Base-by-base conservation (phyloP, 2,329 filamentous ascomycete species). In the Teratosphaeria pseudoeucalypti region DNA sequence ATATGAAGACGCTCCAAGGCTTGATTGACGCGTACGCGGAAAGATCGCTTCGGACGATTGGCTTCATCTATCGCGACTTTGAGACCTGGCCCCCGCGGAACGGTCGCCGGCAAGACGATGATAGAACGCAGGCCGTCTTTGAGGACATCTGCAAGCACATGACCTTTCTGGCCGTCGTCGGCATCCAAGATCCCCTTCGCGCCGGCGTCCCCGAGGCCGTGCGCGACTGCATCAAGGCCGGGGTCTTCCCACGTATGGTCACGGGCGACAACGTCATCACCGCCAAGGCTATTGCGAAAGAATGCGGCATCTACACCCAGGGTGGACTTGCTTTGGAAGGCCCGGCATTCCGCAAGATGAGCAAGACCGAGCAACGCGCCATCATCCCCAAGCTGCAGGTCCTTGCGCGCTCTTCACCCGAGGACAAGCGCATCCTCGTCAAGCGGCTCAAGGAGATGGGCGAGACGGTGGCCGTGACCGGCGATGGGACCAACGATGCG, bases 51-150 rank as follows among this genome's bases (percentile, higher is more conserved):
- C 84, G 91, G 63, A 95, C 91, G 1, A 95, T 96, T 66, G 89
- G 86, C 52, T 82, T 95, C 63, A 80, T 90, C 57, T 95, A 90
- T 74, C 87, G 85, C 59, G 91, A 96, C 67, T 95, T 94, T 65
- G 83, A 89, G 27, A 62, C 65, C 11, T 88, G 91, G 91, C 91
- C 92, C 29, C 90, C 90, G 4, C 82, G 78, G 61, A 80, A 81
- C 55, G 82, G 81, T 16, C 82, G 77, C 52, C 79, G 74, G 34
- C 72, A 79, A 34, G 82, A 86, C 62, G 85, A 87, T 61, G 84
- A 88, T 65, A 71, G 77, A 7, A 80, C 79, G 26, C 81, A 86
- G 60, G 85, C 83, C 19, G 77, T 85, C 4, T 88, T 92, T 61
- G 82, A 85, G 16, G 82, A 85, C 60, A 72, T 92, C 2, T 88